A percentile compares a stretch with the other conserved stretches of the same genome.
These are phyloP conservation scores for Paramarasmius palmivorus DNA, from an alignment of 1,284 basidiomycete species.

Conservation along the genomic window DNA sequence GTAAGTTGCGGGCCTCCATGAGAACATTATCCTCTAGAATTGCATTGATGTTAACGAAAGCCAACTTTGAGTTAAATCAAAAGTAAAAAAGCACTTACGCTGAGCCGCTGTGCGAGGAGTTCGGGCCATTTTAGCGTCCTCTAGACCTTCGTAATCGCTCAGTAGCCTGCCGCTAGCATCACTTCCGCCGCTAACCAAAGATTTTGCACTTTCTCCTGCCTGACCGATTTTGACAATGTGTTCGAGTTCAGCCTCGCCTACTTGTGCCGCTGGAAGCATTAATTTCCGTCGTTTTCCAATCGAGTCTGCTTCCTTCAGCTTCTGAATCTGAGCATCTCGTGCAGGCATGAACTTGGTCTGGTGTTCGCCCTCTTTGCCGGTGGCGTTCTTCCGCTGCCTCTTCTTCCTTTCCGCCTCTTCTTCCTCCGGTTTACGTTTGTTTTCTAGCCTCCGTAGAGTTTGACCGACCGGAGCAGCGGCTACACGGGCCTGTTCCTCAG, in stretches of 20 bases:
- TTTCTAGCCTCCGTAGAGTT: constrained; percentile 84
- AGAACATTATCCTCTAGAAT: constrained; percentile 82
- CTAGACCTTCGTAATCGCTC: constrained; percentile 90
- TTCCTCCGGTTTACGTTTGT: constrained; percentile 91
- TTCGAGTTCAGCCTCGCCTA: constrained; percentile 94
- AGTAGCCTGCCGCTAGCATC: constrained; percentile 87
- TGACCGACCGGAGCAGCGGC: constrained; percentile 91
- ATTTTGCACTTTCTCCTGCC: constrained; percentile 86
- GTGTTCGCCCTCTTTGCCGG: constrained; percentile 69
- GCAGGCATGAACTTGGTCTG: constrained; percentile 93
- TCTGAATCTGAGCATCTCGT: constrained; percentile 95
- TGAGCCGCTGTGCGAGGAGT: constrained; percentile 92
- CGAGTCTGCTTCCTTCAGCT: constrained; percentile 95
- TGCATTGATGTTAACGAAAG: constrained; percentile 10
- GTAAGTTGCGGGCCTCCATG: constrained; percentile 92
- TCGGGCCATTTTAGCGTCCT: constrained; percentile 85
- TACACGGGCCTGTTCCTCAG: constrained; percentile 90
- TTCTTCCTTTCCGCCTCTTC: constrained; percentile 87
- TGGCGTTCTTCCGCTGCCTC: constrained; percentile 67
- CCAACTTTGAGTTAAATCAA: constrained; percentile 3
- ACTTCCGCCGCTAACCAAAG: constrained; percentile 77
- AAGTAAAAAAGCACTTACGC: constrained; percentile 53
- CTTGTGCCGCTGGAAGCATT: constrained; percentile 87
- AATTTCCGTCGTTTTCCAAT: constrained; percentile 89
- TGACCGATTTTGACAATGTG: constrained; percentile 99